These are phyloP conservation scores for Stromatinia cepivora DNA, from an alignment of 2,329 filamentous ascomycete species.

Conservation along the genomic window DNA sequence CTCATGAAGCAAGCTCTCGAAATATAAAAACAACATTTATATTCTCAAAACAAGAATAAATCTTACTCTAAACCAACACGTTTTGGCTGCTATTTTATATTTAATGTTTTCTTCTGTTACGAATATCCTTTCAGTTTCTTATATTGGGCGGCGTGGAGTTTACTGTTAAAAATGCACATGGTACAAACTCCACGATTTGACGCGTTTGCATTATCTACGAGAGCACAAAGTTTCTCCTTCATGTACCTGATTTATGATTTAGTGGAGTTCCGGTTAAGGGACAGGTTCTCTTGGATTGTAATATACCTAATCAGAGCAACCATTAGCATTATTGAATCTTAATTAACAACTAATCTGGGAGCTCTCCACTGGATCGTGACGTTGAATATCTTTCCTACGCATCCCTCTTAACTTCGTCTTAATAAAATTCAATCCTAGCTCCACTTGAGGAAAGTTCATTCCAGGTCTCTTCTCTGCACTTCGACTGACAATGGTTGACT, in stretches of 20 bases:
- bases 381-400: not conserved
- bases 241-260: not conserved
- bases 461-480: not conserved
- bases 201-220: not conserved
- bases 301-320: not conserved
- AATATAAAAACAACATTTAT: constrained; percentile 17
- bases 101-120: not conserved
- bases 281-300: not conserved
- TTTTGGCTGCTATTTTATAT: not conserved
- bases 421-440: not conserved
- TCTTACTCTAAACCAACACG: too few species aligned
- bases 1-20: constrained; percentile 22
- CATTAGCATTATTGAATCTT: not conserved
- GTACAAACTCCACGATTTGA: not conserved
- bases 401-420: not conserved
- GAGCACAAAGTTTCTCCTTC: not conserved
- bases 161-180: not conserved
- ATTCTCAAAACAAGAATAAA: not conserved
- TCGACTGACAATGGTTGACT: not conserved
- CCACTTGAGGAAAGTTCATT: not conserved
- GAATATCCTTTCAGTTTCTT: not conserved
- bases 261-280: not conserved
- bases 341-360: not conserved
- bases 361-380: not conserved
- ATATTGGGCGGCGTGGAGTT: not conserved